Evolutionary conservation across 2,329 filamentous ascomycete genomes (phyloP).

Genomic region (Chaetomium globosum): DNA sequence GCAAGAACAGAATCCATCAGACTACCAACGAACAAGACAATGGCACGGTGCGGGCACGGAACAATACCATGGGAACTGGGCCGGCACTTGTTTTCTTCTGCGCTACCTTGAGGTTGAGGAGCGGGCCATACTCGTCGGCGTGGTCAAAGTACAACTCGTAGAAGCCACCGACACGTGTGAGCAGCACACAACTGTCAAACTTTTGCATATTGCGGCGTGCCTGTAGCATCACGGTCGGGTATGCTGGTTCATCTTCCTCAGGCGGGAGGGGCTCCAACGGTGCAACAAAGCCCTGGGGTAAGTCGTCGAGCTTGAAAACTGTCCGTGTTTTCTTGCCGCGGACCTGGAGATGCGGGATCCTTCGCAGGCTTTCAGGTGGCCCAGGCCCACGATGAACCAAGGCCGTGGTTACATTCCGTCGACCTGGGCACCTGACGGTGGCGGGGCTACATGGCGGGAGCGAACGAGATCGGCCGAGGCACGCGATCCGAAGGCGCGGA

Average conservation of each 20-base stretch:
- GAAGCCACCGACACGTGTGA: slow-evolving; percentile 92
- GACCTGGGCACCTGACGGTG: slow-evolving; percentile 30
- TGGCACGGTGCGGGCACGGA: slow-evolving; percentile 22
- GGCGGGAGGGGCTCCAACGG: slow-evolving; percentile 41
- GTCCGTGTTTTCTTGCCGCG: slow-evolving; percentile 60
- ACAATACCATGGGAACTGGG: slow-evolving; percentile 76
- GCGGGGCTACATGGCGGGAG: slow-evolving; percentile 26
- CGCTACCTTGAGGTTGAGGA: slow-evolving; percentile 85
- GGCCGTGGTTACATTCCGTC: slow-evolving; percentile 32
- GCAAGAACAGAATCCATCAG: slow-evolving; percentile 37
- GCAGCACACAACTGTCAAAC: slow-evolving; percentile 84
- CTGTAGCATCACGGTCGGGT: slow-evolving; percentile 87
- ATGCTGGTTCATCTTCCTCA: slow-evolving; percentile 55
- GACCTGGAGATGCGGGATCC: slow-evolving; percentile 32
- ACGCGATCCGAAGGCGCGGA: slow-evolving; percentile 34
- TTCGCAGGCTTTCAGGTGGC: slow-evolving; percentile 4
- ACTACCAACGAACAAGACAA: slow-evolving; percentile 36
- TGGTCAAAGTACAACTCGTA: slow-evolving; percentile 98
- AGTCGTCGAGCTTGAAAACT: slow-evolving; percentile 57
- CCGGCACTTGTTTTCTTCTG: slow-evolving; percentile 78
- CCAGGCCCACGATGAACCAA: slow-evolving; percentile 8
- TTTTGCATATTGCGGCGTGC: slow-evolving; percentile 86
- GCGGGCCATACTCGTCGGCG: slow-evolving; percentile 81
- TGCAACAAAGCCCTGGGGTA: slow-evolving; percentile 56
- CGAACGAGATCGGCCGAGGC: slow-evolving; percentile 28